Percentiles rank a stretch among this genome's conserved stretches.
phyloP scores from a whole-genome alignment of 1,139 yeast genomes.

The Candida sp. region DNA sequence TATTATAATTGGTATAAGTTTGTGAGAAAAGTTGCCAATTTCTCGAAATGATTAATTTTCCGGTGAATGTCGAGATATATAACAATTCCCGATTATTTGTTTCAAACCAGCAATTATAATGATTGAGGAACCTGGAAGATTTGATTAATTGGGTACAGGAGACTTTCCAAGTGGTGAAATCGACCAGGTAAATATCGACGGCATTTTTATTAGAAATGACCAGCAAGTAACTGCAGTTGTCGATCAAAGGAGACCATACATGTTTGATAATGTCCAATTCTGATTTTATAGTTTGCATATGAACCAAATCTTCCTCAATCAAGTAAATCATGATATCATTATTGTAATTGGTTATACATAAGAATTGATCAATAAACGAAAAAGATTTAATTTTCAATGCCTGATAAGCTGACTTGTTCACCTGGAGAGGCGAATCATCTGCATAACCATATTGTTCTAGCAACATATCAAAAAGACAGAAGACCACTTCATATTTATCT shows the following conservation, averaged over 20 bases:
- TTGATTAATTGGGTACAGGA: not conserved
- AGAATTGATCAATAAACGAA: slow-evolving; percentile 15
- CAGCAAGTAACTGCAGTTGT: slow-evolving; percentile 10
- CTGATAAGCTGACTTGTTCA: slow-evolving; percentile 15
- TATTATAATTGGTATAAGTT: not conserved
- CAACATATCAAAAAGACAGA: slow-evolving; percentile 25
- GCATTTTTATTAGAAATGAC: slow-evolving; percentile 16
- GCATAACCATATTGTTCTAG: slow-evolving; percentile 16
- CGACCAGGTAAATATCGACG: slow-evolving; percentile 8
- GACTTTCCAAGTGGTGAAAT: not conserved
- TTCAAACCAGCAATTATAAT: not conserved
- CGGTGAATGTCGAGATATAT: slow-evolving; percentile 1
- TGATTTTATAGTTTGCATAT: slow-evolving; percentile 5
- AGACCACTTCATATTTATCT: slow-evolving; percentile 21
- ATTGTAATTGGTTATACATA: slow-evolving; percentile 10
- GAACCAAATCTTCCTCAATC: slow-evolving; percentile 9
- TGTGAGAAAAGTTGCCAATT: not conserved
- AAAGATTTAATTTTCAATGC: slow-evolving; percentile 28
- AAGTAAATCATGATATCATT: slow-evolving; percentile 19
- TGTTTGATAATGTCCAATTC: slow-evolving; percentile 14
- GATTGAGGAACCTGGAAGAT: slow-evolving; percentile 1
- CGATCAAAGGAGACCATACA: slow-evolving; percentile 15
- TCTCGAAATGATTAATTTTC: not conserved
- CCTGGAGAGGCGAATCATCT: slow-evolving; percentile 12
- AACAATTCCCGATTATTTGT: not conserved